Percentiles rank a stretch among this genome's conserved stretches.
These are phyloP conservation scores for Populus pruinosa DNA, from an alignment of 345 rosid species.

Conservation along the genomic window DNA sequence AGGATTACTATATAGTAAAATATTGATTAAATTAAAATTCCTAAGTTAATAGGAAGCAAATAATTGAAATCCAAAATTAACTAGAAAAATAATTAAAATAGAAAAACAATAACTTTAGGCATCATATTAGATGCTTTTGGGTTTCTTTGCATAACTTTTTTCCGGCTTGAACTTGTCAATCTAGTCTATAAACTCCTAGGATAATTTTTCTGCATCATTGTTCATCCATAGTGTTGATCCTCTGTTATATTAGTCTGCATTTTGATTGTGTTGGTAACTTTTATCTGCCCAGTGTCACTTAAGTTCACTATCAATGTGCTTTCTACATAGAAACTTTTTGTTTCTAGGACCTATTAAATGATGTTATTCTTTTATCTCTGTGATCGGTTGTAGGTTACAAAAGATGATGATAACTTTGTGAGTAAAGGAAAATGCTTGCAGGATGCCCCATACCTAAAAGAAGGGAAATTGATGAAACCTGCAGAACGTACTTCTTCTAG, in stretches of 20 bases:
- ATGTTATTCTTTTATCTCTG: slow-evolving; percentile 1
- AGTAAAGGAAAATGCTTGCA: slow-evolving; percentile 46
- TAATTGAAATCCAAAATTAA: no score
- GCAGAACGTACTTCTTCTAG: slow-evolving; percentile 43
- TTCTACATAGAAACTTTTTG: background rate
- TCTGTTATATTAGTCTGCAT: background rate
- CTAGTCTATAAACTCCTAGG: no score
- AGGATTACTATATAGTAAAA: no score
- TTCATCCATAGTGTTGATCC: background rate
- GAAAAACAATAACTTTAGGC: no score
- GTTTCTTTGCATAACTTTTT: no score
- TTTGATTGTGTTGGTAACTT: background rate
- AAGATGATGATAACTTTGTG: slow-evolving; percentile 35
- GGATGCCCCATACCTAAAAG: slow-evolving; percentile 41
- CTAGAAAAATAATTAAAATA: no score
- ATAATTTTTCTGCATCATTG: no score
- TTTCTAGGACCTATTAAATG: slow-evolving; percentile 7
- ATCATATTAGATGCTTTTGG: no score
- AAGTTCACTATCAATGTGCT: background rate
- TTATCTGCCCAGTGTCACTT: background rate
- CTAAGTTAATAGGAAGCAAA: no score
- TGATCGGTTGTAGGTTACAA: slow-evolving; percentile 35
- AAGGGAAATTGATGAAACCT: slow-evolving; percentile 47
- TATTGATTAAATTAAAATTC: no score
- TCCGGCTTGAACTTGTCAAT: no score